These are phyloP conservation scores for Lizonia empirigonia DNA, from an alignment of 2,329 filamentous ascomycete genomes.

Conservation along the genomic window DNA sequence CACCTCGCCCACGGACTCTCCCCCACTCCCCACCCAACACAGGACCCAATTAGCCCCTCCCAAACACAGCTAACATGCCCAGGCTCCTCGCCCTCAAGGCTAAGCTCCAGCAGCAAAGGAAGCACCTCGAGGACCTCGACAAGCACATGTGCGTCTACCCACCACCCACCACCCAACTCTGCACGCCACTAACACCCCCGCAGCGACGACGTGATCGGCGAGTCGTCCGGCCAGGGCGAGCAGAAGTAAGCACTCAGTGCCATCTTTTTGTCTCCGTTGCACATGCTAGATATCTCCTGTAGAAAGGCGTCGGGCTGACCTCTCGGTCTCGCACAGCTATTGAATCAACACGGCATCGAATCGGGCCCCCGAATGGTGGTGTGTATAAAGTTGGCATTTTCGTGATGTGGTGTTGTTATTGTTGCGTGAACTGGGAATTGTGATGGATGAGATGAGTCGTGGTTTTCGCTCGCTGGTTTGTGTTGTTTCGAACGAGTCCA, in stretches of 20 bases:
- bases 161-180: neutral
- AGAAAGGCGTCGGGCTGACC: slow-evolving; percentile 27
- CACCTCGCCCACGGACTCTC: neutral
- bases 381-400: too few relatives aligned
- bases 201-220: slow-evolving; percentile 79
- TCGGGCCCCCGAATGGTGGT: too few relatives aligned
- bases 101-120: slow-evolving; percentile 75
- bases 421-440: too few relatives aligned
- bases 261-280: slow-evolving; percentile 18
- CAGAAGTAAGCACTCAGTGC: slow-evolving; percentile 36
- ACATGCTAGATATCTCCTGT: slow-evolving; percentile 19
- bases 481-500: too few relatives aligned
- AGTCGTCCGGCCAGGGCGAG: slow-evolving; percentile 68
- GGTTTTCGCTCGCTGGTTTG: too few relatives aligned
- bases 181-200: slow-evolving; percentile 21
- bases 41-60: neutral
- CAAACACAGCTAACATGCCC: slow-evolving; percentile 21
- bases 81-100: slow-evolving; percentile 72
- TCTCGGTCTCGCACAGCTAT: slow-evolving; percentile 24
- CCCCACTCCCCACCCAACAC: neutral
- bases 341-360: slow-evolving; percentile 10
- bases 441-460: too few relatives aligned
- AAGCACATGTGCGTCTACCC: slow-evolving; percentile 74
- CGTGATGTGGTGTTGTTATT: too few relatives aligned
- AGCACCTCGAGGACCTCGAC: slow-evolving; percentile 83